Evolutionary conservation across 768 basidiomycete species (phyloP), one percentile per base, ranked within the genome.

Genomic region (Agaricus blazei): DNA sequence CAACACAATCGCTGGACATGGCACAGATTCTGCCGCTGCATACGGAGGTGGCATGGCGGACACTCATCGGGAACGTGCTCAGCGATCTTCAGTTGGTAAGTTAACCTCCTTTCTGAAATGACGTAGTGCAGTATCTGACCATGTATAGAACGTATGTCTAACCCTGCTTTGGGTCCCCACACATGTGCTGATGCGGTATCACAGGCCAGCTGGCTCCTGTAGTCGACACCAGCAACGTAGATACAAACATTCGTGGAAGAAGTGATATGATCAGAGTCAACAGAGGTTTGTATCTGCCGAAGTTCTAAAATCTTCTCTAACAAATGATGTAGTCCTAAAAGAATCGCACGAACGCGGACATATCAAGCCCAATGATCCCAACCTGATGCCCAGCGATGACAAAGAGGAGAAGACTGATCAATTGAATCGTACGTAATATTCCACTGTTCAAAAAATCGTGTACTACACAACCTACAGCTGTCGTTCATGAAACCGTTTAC

Each of bases 401-500:
- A 48, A 54, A 7, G 23, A 52, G 11, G 65, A 68, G 53, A 59
- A 62, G 41, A 62, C 61, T 5, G 59, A 58, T 23, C 64, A 68
- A 34, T 37, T 66, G 19, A 58, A 62, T 24, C 64, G 62, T 69
- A 50, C 9, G 59, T 61, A 14, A 34, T 9, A 19, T 44, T 48
- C 28, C 23, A 11, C 37, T 9, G 15, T 15, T 59, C 15, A 4
- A 37, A 14, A 19, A n/a, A 19, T 15, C 23, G 19, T 31, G 19
- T 19, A 19, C 19, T 31, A 34, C 8, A 34, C 11, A 2, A 4
- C 26, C 4, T 23, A 4, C 52, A 70, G 68, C 70, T 11, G 63
- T 71, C 3, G 60, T 62, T 9, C 68, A 70, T 26, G 65, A 71
- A 40, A 59, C 54, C 27, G 51, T 70, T 23, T 68, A 63, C 41